Percentiles rank a stretch among this genome's conserved stretches.
Evolutionary conservation across 2,329 filamentous ascomycete genomes (phyloP).

Genomic region (Dactylellina leptospora): DNA sequence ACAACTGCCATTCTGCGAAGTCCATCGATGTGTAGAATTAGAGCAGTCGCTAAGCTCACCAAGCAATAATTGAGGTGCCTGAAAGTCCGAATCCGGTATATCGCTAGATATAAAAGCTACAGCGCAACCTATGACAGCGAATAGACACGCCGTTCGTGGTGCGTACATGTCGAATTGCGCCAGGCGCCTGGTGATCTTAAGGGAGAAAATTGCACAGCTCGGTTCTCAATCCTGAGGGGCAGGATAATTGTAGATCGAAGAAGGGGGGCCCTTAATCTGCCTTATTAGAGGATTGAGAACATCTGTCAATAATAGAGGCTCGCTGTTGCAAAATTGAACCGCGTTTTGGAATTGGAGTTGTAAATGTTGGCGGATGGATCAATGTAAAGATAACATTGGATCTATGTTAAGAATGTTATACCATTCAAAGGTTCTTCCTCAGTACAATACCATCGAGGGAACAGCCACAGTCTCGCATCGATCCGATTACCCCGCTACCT

Average conservation of each 20-base stretch:
- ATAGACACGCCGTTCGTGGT: too few species aligned
- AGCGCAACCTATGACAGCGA: too few species aligned
- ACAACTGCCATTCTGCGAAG: constrained; percentile 25
- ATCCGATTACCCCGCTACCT: background rate
- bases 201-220: background rate
- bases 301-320: constrained; percentile 2
- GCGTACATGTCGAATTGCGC: too few species aligned
- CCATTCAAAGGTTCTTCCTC: background rate
- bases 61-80: background rate
- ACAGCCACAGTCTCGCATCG: background rate
- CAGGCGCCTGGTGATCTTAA: too few species aligned
- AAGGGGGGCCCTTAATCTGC: background rate
- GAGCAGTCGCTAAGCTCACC: constrained; percentile 21
- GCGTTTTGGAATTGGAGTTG: background rate
- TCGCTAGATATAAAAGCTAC: background rate
- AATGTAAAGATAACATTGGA: background rate
- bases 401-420: background rate
- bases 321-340: background rate
- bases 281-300: background rate
- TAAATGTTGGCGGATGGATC: background rate
- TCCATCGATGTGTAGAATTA: constrained; percentile 47
- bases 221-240: too few species aligned
- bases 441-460: background rate
- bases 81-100: background rate
- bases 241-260: background rate